phyloP scores from a whole-genome alignment of 805 yeast species.

The Starmerella ratchasimensis region DNA sequence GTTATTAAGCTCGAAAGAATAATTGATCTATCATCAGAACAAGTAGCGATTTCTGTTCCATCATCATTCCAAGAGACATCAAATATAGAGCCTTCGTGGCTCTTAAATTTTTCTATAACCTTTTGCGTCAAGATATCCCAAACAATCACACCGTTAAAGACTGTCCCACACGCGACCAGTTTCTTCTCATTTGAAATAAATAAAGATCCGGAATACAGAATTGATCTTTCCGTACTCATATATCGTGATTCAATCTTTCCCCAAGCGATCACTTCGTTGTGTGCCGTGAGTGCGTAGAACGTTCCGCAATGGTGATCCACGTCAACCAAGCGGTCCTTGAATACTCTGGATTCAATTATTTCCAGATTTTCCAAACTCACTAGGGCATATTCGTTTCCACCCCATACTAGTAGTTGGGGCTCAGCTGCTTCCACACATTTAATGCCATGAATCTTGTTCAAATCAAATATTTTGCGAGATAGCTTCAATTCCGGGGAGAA shows the following conservation, averaged over 20 bases:
- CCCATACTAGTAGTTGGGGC: conserved; percentile 36
- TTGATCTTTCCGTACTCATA: conserved; percentile 44
- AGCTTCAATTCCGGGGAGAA: conserved; percentile 28
- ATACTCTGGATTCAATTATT: not conserved
- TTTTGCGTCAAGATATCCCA: conserved; percentile 41
- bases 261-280: conserved; percentile 42
- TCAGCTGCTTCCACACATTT: no score
- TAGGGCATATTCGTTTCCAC: conserved; percentile 41
- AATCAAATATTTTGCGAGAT: conserved; percentile 38
- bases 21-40: conserved; percentile 90
- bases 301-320: conserved; percentile 36
- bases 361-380: not conserved
- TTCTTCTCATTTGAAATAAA: conserved; percentile 32
- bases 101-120: conserved; percentile 43
- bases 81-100: conserved; percentile 88
- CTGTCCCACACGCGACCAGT: conserved; percentile 78
- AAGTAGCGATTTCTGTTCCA: conserved; percentile 50
- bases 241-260: not conserved
- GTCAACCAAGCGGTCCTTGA: conserved; percentile 68
- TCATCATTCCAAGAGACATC: conserved; percentile 50
- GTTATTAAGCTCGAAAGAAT: conserved; percentile 51
- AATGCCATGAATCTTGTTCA: conserved; percentile 77
- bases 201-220: conserved; percentile 76
- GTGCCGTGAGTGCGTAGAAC: conserved; percentile 58
- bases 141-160: conserved; percentile 69